Conservation (phyloP, 306 rosid species). For the Mucuna pruriens region DNA sequence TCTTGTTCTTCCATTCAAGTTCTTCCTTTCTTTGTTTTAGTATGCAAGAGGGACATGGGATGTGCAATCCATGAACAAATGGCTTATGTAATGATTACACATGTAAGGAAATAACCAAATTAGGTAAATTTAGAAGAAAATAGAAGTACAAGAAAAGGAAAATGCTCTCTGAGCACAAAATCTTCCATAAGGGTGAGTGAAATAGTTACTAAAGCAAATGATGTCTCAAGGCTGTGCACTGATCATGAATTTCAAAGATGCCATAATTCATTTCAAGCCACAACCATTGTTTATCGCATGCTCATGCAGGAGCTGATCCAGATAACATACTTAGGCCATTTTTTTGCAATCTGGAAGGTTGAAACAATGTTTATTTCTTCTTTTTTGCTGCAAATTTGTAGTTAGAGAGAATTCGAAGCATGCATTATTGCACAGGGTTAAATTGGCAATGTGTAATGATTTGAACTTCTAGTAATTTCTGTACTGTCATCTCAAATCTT, state of each 20-base stretch:
- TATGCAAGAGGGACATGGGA: neutral
- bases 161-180: neutral
- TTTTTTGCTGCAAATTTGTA: neutral
- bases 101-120: constrained; percentile 11
- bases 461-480: constrained; percentile 21
- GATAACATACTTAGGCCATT: neutral
- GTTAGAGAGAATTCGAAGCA: neutral
- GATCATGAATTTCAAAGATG: constrained; percentile 4
- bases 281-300: neutral
- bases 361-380: neutral
- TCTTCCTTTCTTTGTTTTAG: constrained; percentile 19
- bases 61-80: constrained; percentile 4
- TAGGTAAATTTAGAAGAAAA: constrained; percentile 28
- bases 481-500: neutral
- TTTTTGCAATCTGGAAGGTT: constrained; percentile 18
- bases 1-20: constrained; percentile 7
- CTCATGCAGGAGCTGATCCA: neutral
- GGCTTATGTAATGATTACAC: neutral
- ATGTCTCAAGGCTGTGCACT: constrained; percentile 4
- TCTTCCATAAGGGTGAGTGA: neutral
- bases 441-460: constrained; percentile 1
- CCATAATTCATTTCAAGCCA: neutral
- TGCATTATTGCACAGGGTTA: constrained; percentile 23
- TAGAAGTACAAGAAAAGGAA: neutral
- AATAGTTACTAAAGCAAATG: neutral